Base-by-base conservation (phyloP, 108 stramenopile species). In the Nitzschia putrida region DNA sequence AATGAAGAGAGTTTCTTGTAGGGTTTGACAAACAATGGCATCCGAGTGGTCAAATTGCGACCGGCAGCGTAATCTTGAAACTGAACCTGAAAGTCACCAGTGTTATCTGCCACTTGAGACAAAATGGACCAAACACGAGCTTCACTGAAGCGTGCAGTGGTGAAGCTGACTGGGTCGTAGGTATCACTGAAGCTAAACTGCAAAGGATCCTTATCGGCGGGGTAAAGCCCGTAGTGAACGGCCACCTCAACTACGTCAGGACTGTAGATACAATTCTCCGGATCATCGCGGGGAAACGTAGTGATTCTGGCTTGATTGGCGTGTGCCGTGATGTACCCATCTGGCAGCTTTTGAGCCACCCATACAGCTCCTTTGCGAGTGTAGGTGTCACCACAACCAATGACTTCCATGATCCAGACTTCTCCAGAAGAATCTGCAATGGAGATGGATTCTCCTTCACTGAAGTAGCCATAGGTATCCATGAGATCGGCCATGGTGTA, bases 341-440 rank as follows among this genome's bases (percentile, higher is more conserved):
- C 78, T 3, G 90, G 90, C 40, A 91, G 69, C n/a, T 66, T 64
- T 29, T 49, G 59, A 9, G 90, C 90, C 13, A 86, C 90, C 90
- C 90, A 91, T 11, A 91, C 90, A 58, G 85, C 82, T 10, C 90
- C 90, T 8, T 54, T 43, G 53, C 72, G 72, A 10, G 64, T 61
- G 23, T 77, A 76, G 21, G 66, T 54, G 21, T 57, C 43, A 11
- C 90, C 90, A 52, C 80, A 53, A 38, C 86, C 85, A 41, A 88
- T 88, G 21, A 91, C 80, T 67, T 91, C 90, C 83, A 88, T 84
- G 51, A 88, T 85, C 90, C 90, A 91, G 1, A 85, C 90, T 74
- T 91, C 85, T 4, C 84, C 80, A 9, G 77, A 66, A 11, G 55
- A 41, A 70, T 91, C 90, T 20, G 80, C 77, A 26, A 91, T 76